Base-by-base conservation (phyloP, 2,329 filamentous ascomycete species). In the Clonostachys byssicola region DNA sequence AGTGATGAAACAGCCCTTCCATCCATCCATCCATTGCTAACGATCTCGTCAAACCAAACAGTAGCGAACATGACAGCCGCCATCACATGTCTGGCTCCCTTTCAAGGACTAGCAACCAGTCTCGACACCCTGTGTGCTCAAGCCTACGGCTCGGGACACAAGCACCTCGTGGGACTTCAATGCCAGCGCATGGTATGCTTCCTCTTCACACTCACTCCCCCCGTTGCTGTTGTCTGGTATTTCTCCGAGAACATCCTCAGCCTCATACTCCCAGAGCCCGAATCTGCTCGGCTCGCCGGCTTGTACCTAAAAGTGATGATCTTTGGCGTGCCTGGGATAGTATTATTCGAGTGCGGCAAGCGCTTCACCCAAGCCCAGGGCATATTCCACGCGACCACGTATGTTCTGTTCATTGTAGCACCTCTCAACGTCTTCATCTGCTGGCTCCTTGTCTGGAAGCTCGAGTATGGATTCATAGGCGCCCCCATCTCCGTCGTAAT, bases 91-190 rank as follows among this genome's bases (percentile, higher is more conserved):
- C 85, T 88, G 57, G 86, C 86, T 1, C 82, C 89, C 14, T 87
- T 89, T 60, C 87, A 91, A 60, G 88, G 91, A n/a, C 76, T 97
- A 13, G 86, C 91, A 1, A 97, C 92, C 5, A 89, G 86, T 53
- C 74, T 97, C 36, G 92, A 97, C 66, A 97, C 92, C 0, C 81
- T 97, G 3, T 96, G 92, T 64, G 83, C 92, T 0, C 92, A 97
- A 66, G 92, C 94, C 1, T 97, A 95, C 61, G 92, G 94, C 3
- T 95, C 89, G 1, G 92, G 92, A 0, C 88, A 87, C 62, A 95
- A 88, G 61, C 88, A 92, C 55, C 80, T 97, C 6, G 92, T 97
- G 12, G 89, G 89, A 2, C 65, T 94, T 47, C 89, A 94, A 58
- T 77, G 89, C 52, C 88, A 94, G 67, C 78, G 88, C 48, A 92